Conservation (phyloP, 768 basidiomycete genomes). For the Daedaleopsis sinensis region DNA sequence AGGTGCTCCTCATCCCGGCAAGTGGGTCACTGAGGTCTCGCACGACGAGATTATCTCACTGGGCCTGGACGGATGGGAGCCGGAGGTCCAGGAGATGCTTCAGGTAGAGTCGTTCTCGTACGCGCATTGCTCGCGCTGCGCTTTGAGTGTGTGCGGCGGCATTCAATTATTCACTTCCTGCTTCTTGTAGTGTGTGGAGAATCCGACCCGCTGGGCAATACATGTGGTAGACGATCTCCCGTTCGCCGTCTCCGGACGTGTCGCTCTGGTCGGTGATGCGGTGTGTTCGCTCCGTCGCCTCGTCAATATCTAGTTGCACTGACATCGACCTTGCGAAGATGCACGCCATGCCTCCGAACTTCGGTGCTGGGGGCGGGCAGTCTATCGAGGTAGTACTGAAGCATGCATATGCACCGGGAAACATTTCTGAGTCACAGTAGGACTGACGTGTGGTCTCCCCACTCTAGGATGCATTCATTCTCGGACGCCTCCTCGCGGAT, state of each 20-base stretch:
- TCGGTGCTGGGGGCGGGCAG: slow-evolving; percentile 29
- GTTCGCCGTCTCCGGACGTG: slow-evolving; percentile 20
- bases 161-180: too few relatives aligned
- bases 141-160: neutral
- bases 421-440: too few relatives aligned
- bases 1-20: slow-evolving; percentile 16
- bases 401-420: too few relatives aligned
- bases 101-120: slow-evolving; percentile 3
- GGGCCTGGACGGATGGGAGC: slow-evolving; percentile 22
- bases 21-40: slow-evolving; percentile 23
- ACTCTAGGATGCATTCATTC: slow-evolving; percentile 28
- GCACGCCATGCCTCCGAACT: slow-evolving; percentile 26
- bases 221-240: slow-evolving; percentile 27
- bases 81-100: slow-evolving; percentile 22
- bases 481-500: slow-evolving; percentile 27
- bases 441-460: too few relatives aligned
- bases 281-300: slow-evolving; percentile 2
- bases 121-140: neutral
- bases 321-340: slow-evolving; percentile 11
- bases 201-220: slow-evolving; percentile 23
- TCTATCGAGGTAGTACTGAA: slow-evolving; percentile 21
- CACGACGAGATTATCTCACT: slow-evolving; percentile 17
- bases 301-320: too few relatives aligned
- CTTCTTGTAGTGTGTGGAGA: slow-evolving; percentile 11
- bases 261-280: slow-evolving; percentile 33